Evolutionary conservation across 148 eudicot genomes (phyloP).

Genomic region (Rhododendron ferrugineum): DNA sequence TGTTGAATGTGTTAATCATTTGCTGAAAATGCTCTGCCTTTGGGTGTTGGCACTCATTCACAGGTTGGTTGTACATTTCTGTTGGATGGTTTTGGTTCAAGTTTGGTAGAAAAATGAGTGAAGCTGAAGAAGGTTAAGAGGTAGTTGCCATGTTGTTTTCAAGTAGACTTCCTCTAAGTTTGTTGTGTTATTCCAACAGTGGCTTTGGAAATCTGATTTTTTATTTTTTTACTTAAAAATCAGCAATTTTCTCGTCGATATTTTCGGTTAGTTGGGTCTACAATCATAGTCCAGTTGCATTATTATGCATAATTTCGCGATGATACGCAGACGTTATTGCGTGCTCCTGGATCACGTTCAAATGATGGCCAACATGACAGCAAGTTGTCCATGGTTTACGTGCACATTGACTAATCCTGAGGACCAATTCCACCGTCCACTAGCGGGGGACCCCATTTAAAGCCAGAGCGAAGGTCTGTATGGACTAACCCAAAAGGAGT

Average conservation of each 20-base stretch:
- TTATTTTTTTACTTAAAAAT: neutral
- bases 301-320: neutral
- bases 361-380: neutral
- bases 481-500: too few species aligned
- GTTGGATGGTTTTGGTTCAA: neutral
- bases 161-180: neutral
- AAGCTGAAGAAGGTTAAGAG: neutral
- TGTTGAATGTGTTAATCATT: neutral
- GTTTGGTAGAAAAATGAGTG: constrained; percentile 1
- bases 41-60: neutral
- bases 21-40: neutral
- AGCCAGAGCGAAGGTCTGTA: too few species aligned
- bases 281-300: neutral
- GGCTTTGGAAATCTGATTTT: neutral
- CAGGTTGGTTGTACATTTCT: neutral
- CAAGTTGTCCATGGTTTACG: neutral
- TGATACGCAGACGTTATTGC: neutral
- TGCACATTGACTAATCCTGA: too few species aligned
- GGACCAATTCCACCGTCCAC: too few species aligned
- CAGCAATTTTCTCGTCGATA: neutral
- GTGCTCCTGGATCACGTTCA: neutral
- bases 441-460: too few species aligned
- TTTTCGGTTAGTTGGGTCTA: neutral
- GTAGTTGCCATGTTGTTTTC: neutral
- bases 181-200: neutral